A percentile compares a stretch with the other conserved stretches of the same genome.
phyloP scores from a whole-genome alignment of 129 eudicot genomes.

The Ambrosia artemisiifolia region DNA sequence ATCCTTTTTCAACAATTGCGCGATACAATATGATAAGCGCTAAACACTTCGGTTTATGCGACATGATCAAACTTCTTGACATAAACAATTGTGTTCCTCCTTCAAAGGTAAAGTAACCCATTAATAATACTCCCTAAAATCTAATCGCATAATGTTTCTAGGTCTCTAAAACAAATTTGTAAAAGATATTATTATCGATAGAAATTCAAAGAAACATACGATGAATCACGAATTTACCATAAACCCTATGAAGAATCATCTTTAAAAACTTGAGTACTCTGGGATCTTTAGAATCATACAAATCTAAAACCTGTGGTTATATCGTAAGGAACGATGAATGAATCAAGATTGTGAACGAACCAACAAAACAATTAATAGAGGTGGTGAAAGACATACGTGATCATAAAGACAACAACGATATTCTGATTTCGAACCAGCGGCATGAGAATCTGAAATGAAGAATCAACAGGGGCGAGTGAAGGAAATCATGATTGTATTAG shows the following conservation, averaged over 20 bases:
- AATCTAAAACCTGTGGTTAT: conserved; percentile 64
- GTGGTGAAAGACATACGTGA: no score
- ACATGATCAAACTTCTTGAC: conserved; percentile 58
- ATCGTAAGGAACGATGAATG: conserved; percentile 54
- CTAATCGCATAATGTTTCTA: conserved; percentile 76
- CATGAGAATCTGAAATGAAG: no score
- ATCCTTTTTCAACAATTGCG: conserved; percentile 83
- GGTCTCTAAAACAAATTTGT: conserved; percentile 60
- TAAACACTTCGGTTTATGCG: conserved; percentile 75
- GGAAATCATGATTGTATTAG: no score
- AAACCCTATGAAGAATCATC: conserved; percentile 71
- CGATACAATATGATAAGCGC: conserved; percentile 71
- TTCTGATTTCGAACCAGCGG: no score
- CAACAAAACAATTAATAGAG: no score
- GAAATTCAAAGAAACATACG: conserved; percentile 70
- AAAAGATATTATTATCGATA: conserved; percentile 61
- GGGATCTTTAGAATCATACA: conserved; percentile 85
- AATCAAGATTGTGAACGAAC: no score
- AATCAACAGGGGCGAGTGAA: no score
- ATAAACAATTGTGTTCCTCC: conserved; percentile 83
- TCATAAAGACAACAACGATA: no score
- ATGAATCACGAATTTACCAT: conserved; percentile 87
- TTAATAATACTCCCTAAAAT: conserved; percentile 76
- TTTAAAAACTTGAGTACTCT: conserved; percentile 80
- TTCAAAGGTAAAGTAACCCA: conserved; percentile 80